Base-by-base conservation (phyloP, 2,329 filamentous ascomycete genomes). In the Phaeosphaeria sp. region DNA sequence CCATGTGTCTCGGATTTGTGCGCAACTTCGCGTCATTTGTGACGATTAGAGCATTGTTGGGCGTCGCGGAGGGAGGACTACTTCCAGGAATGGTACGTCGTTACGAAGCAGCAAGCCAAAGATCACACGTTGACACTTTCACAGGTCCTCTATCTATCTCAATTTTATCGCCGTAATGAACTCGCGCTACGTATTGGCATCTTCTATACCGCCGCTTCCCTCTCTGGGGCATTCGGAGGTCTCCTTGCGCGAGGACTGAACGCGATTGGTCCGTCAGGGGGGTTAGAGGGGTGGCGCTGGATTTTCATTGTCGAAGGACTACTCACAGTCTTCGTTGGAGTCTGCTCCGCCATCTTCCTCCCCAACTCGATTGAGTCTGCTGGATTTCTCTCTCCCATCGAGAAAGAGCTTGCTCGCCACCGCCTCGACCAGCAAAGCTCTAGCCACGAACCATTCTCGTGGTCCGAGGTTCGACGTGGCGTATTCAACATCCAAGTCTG, bases 201-300 rank as follows among this genome's bases (percentile, higher is more conserved):
- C 6, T 90, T 90, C 67, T 90, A 89, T 69, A 89, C 87, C 0
- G 86, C 87, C 1, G 87, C 87, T 0, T 88, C 87, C 1, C 74
- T 90, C 5, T 88, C 86, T 0, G 87, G 87, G 1, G 87, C 87
- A 1, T 89, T 89, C 68, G 86, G 86, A 25, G 87, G 85, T 6
- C 79, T 90, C 0, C 78, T 89, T 6, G 87, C 87, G 7, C 81
- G 86, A 10, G 87, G 86, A 0, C 77, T 90, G 6, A 83, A 84
- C 0, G 81, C 84, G n/a, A 88, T 90, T 56, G 85, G 82, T 0
- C 80, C 81, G 0, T 73, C 79, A 3, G 85, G 83, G 1, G 83
- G 83, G 0, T 75, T 87, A 3, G 82, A 81, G 58, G 82, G 81
- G 3, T 89, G 86, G 86, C 78, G 85, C 27, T 89, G 85, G 85